Conservation (phyloP, 768 basidiomycete species). For the Xerocomus spinulosus region DNA sequence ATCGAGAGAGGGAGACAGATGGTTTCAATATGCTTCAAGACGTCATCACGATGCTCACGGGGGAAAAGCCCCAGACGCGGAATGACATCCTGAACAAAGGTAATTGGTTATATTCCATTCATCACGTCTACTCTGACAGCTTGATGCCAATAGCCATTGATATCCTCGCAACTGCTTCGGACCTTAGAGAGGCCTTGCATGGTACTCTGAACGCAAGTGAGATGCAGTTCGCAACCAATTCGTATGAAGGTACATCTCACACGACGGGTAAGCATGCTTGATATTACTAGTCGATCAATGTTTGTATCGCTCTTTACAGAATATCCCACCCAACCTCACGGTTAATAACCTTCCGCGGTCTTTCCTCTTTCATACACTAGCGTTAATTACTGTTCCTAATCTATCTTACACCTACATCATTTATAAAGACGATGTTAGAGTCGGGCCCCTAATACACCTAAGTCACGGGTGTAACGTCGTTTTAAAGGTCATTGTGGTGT, state of each 20-base stretch:
- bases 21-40: slow-evolving; percentile 15
- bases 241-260: neutral
- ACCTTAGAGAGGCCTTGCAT: too few relatives aligned
- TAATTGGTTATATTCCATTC: slow-evolving; percentile 6
- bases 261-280: neutral
- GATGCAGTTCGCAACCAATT: neutral
- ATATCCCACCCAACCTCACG: neutral
- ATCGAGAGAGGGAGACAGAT: slow-evolving; percentile 22
- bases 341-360: neutral
- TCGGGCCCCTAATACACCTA: too few relatives aligned
- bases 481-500: too few relatives aligned
- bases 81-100: slow-evolving; percentile 17
- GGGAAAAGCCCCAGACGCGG: slow-evolving; percentile 12
- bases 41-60: slow-evolving; percentile 11
- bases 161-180: slow-evolving; percentile 4
- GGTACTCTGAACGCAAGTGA: neutral
- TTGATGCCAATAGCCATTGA: slow-evolving; percentile 3
- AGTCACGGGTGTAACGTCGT: too few relatives aligned
- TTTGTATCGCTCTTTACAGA: slow-evolving; percentile 4
- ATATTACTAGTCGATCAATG: neutral
- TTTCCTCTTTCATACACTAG: too few relatives aligned
- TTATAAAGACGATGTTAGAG: too few relatives aligned
- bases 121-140: neutral
- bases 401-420: too few relatives aligned
- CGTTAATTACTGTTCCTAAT: too few relatives aligned